Evolutionary conservation across 345 rosid species (phyloP), one percentile per base, ranked within the genome.

Genomic region (Acer yangbiense): DNA sequence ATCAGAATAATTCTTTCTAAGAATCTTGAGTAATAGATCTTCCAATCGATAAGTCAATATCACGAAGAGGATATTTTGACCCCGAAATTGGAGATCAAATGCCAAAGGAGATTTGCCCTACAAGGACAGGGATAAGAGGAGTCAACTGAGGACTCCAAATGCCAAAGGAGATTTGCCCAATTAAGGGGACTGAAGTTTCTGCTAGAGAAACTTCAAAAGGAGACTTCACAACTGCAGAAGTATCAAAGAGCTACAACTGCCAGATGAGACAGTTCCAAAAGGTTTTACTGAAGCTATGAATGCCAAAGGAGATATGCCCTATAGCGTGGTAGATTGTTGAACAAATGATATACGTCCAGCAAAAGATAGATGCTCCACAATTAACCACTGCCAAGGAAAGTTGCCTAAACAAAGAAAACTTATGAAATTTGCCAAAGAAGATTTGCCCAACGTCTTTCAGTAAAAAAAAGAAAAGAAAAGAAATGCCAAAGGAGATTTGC

Each of bases 91-190:
- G 81, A 87, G 84, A 78, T 80, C 39, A 68, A 76, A 72, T 79
- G 73, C 87, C 87, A 84, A 82, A 84, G 87, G 85, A 83, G 82
- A 79, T 83, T 76, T 83, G 78, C 80, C 86, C 79, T 43, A 43
- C 25, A 2, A 12, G 62, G 27, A 71, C 46, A 55, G 62, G 18
- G 77, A 44, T 62, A 80, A 81, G 68, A 61, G 84, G 88, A 84
- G 80, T 73, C 87, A 48, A 77, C 64, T 29, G 35, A 77, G 66
- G 84, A 82, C 88, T 82, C 89, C 82, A 48, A 65, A 72, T 81
- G 89, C 92, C 92, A 85, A 89, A 89, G 89, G 88, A 89, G 90
- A 89, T 85, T 89, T 89, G 89, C 91, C 92, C 88, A 79, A 52
- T 20, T 66, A 77, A 77, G 80, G 80, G 88, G 89, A 84, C 86